Conservation (phyloP, 371 early-diverging fungal genomes). For the Mucor lusitanicus region DNA sequence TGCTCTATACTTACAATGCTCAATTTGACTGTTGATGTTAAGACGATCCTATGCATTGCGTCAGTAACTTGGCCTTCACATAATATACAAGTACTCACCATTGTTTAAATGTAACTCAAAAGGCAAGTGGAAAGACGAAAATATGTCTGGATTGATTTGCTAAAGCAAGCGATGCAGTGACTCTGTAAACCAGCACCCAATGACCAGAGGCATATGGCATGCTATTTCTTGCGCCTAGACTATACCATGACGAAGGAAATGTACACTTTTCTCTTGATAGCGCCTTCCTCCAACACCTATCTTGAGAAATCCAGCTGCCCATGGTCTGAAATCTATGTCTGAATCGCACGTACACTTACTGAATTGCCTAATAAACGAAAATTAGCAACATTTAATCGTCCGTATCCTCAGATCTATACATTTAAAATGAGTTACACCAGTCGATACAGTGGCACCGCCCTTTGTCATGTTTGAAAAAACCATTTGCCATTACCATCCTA, state of each 20-base stretch:
- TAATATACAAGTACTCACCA: neutral
- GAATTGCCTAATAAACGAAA: neutral
- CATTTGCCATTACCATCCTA: neutral
- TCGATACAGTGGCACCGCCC: neutral
- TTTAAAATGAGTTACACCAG: neutral
- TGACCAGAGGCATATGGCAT: neutral
- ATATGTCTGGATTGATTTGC: neutral
- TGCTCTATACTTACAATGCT: slow-evolving; percentile 62
- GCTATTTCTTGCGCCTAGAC: neutral
- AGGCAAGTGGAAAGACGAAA: neutral
- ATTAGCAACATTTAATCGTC: neutral
- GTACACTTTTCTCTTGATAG: neutral
- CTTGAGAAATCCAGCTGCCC: neutral
- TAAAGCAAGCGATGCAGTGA: neutral
- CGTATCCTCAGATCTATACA: neutral
- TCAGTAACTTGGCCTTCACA: neutral
- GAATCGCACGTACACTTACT: neutral
- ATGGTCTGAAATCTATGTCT: neutral
- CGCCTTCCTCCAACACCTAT: neutral
- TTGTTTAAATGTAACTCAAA: neutral
- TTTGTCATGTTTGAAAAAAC: neutral
- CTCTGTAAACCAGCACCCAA: neutral
- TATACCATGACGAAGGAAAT: neutral
- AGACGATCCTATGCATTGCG: slow-evolving; percentile 58
- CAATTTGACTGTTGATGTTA: slow-evolving; percentile 82